Percentiles rank a stretch among this genome's conserved stretches.
Evolutionary conservation across 768 basidiomycete genomes (phyloP).

Genomic region (Mycena vulgaris): DNA sequence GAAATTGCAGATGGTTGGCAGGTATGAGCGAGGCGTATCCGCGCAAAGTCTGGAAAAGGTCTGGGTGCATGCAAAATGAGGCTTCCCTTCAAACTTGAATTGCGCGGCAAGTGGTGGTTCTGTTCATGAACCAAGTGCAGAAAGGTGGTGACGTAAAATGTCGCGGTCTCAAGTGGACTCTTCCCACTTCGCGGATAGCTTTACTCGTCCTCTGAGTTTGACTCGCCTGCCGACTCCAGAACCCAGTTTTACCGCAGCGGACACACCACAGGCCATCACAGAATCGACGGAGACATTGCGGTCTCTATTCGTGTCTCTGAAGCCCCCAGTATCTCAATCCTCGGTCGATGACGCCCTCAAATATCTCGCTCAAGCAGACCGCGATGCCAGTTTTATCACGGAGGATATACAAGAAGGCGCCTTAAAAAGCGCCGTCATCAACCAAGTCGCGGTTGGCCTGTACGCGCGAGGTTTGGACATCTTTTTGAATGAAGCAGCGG

Average conservation of each 20-base stretch:
- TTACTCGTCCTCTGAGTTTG: slow-evolving; percentile 50
- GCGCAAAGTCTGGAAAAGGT: slow-evolving; percentile 62
- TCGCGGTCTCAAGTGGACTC: slow-evolving; percentile 36
- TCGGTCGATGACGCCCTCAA: slow-evolving; percentile 48
- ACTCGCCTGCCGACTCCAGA: slow-evolving; percentile 43
- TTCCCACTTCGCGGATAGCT: slow-evolving; percentile 58
- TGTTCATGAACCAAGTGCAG: background rate
- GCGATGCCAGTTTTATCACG: slow-evolving; percentile 6
- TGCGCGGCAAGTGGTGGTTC: background rate
- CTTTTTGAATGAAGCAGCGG: slow-evolving; percentile 76
- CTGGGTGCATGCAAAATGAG: slow-evolving; percentile 43
- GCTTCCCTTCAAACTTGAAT: background rate
- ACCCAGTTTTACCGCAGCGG: slow-evolving; percentile 40
- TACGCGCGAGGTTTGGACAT: slow-evolving; percentile 78
- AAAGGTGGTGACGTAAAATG: slow-evolving; percentile 4
- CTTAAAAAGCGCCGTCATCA: slow-evolving; percentile 61
- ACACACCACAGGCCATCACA: slow-evolving; percentile 25
- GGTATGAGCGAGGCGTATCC: slow-evolving; percentile 69
- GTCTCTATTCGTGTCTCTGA: slow-evolving; percentile 56
- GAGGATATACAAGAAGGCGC: slow-evolving; percentile 53
- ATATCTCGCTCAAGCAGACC: slow-evolving; percentile 45
- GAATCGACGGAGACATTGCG: slow-evolving; percentile 53
- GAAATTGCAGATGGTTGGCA: slow-evolving; percentile 59
- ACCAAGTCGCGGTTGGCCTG: slow-evolving; percentile 67
- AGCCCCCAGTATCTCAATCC: slow-evolving; percentile 44